Base-by-base conservation (phyloP, 495 filamentous ascomycete species). In the Penicillium psychrofluorescens region DNA sequence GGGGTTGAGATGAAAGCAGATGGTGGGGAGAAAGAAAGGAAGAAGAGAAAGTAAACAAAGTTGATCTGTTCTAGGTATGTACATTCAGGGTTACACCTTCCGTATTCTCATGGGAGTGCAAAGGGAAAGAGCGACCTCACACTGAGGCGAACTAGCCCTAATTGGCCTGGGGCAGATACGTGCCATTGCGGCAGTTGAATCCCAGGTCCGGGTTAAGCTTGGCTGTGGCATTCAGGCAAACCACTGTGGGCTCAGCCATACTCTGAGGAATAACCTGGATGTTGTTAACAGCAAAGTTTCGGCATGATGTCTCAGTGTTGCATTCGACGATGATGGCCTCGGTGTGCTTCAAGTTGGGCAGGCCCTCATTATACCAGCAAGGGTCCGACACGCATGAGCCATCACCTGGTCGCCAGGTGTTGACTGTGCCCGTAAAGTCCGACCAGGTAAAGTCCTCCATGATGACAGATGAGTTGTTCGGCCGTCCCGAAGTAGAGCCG, bases 371-470 rank as follows among this genome's bases (percentile, higher is more conserved):
- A 45, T 68, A 68, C 63, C 63, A 68, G 46, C 63, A 70, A n/a
- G 66, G 66, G 40, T 68, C 54, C 1, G 62, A 54, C 10, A 61
- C 59, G 35, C 68, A 72, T n/a, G 55, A 58, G 8, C 63, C 62
- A 49, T 71, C 67, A 8, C 64, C 66, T 1, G 66, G 66, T 6
- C 46, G 44, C 36, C 56, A 61, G 2, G 55, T 59, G 43, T 69
- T 72, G 45, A 69, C 62, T 8, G 65, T 60, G 1, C 67, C 67
- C 3, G 64, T 63, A 38, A 70, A 70, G 36, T 62, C 60, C 5
- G 44, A 44, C 66, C 64, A 69, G 22, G 46, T 59, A 36, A 72
- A 68, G 41, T 67, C 57, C 29, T 61, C 45, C 63, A 72, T 67
- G 33, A 52, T 49, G 8, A 68, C 62, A 28, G 57, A 55, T 7